Conservation (phyloP, 192 early-diverging fungal genomes). For the Cladochytrium replicatum region DNA sequence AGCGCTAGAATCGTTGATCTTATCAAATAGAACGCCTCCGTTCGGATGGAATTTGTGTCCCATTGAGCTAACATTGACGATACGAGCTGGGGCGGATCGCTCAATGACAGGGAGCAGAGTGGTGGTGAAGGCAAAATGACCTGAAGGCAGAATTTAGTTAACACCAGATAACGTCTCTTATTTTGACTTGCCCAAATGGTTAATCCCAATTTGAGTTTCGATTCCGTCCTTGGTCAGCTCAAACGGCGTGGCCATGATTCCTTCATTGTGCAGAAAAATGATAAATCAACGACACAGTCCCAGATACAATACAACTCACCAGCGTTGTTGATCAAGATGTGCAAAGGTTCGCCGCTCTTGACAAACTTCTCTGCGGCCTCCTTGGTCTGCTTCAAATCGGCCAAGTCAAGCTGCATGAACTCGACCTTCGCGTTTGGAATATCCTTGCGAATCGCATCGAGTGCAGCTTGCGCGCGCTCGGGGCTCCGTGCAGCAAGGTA, state of each 20-base stretch:
- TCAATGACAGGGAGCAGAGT: constrained; percentile 22
- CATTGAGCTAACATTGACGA: constrained; percentile 33
- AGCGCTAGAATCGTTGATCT: constrained; percentile 24
- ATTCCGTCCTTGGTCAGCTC: constrained; percentile 27
- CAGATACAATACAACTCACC: no score
- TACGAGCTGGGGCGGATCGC: constrained; percentile 16
- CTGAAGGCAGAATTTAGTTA: no score
- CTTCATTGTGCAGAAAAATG: constrained; percentile 29
- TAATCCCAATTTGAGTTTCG: constrained; percentile 35
- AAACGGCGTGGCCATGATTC: constrained; percentile 26
- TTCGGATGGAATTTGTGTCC: constrained; percentile 16
- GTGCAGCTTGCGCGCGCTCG: constrained; percentile 16
- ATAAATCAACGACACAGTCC: no score
- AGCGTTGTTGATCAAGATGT: constrained; percentile 58
- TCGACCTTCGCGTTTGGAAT: constrained; percentile 10
- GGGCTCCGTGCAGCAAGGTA: constrained; percentile 13
- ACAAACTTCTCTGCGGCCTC: constrained; percentile 26
- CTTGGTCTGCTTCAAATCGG: constrained; percentile 24
- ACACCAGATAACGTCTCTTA: no score
- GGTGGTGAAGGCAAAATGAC: constrained; percentile 24
- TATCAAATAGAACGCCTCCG: constrained; percentile 36
- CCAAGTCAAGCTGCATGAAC: constrained; percentile 18
- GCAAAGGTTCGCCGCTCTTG: constrained; percentile 17
- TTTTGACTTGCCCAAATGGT: constrained; percentile 39
- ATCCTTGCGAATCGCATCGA: constrained; percentile 17